Evolutionary conservation across 2,329 filamentous ascomycete species (phyloP), one percentile per base, ranked within the genome.

Genomic region (Elsinoe fawcettii): DNA sequence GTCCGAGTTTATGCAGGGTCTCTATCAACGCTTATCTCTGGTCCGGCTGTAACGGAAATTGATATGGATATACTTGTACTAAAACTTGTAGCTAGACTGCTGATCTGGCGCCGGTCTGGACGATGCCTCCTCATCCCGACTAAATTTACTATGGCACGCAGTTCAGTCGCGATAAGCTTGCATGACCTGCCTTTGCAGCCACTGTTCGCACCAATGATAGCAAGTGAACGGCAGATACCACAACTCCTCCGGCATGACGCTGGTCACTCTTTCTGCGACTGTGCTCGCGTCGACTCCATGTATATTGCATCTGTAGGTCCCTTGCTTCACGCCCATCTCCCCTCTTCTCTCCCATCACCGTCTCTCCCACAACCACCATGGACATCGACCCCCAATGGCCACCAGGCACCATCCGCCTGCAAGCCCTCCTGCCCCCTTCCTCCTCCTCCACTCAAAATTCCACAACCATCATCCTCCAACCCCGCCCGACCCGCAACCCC

Each of bases 401-500:
- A 3, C 64, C 64, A 14, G 65, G 65, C 9, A 67, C 65, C 2
- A 60, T 67, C 51, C 61, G 58, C 43, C 60, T 67, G 7, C 60
- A 65, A 36, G 60, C 63, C 43, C 41, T 65, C 43, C 41, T 65
- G 5, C 51, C 62, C 55, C 8, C 23, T 11, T 8, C 43, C 44
- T 34, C 57, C 51, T 32, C 37, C 60, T 59, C 20, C 55, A n/a
- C 27, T 32, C 58, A 27, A 59, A 62, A 63, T 46, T 58, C 60
- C 39, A 58, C 61, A 25, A 62, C 64, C 16, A 64, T 69, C 55
- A 63, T 74, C 39, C 68, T 74, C 3, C 67, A 71, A 30, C 72
- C 72, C 1, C 57, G 69, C 18, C 73, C 73, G 2, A 69, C 69
- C 0, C 64, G 63, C 37, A 65, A 73, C 59, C 70, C 70, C 14